A percentile compares a stretch with the other conserved stretches of the same genome.
Evolutionary conservation across 148 eudicot genomes (phyloP).

Genomic region (Persicaria tinctoria): DNA sequence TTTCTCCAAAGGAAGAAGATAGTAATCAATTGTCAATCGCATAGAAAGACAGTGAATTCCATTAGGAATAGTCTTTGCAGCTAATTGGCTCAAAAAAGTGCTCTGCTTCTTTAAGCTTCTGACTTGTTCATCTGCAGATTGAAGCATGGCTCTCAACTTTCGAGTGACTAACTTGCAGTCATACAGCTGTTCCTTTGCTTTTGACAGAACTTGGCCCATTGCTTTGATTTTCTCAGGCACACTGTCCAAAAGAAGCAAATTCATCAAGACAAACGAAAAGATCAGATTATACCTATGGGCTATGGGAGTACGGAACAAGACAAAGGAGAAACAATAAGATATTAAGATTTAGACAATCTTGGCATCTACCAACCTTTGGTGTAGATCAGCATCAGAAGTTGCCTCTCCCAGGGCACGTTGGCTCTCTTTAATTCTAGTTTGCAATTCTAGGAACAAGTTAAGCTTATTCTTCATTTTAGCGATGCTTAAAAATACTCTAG

Average conservation of each 20-base stretch:
- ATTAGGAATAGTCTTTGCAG: slow-evolving; percentile 83
- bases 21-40: slow-evolving; percentile 78
- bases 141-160: slow-evolving; percentile 80
- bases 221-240: slow-evolving; percentile 61
- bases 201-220: slow-evolving; percentile 67
- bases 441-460: slow-evolving; percentile 67
- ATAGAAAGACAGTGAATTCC: slow-evolving; percentile 74
- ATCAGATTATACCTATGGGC: neutral
- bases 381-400: slow-evolving; percentile 63
- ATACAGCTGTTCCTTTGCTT: slow-evolving; percentile 55
- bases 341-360: neutral
- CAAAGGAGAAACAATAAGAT: slow-evolving; percentile 5
- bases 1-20: slow-evolving; percentile 57
- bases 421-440: slow-evolving; percentile 70
- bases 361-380: slow-evolving; percentile 40
- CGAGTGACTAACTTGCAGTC: slow-evolving; percentile 66
- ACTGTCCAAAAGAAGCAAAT: slow-evolving; percentile 25
- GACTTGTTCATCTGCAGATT: slow-evolving; percentile 83
- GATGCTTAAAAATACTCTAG: slow-evolving; percentile 76
- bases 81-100: slow-evolving; percentile 74
- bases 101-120: slow-evolving; percentile 78
- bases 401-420: slow-evolving; percentile 89
- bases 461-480: slow-evolving; percentile 71
- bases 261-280: neutral
- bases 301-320: neutral